Evolutionary conservation across 2,329 filamentous ascomycete genomes (phyloP), one percentile per base, ranked within the genome.

Genomic region (Colletotrichum kahawae): DNA sequence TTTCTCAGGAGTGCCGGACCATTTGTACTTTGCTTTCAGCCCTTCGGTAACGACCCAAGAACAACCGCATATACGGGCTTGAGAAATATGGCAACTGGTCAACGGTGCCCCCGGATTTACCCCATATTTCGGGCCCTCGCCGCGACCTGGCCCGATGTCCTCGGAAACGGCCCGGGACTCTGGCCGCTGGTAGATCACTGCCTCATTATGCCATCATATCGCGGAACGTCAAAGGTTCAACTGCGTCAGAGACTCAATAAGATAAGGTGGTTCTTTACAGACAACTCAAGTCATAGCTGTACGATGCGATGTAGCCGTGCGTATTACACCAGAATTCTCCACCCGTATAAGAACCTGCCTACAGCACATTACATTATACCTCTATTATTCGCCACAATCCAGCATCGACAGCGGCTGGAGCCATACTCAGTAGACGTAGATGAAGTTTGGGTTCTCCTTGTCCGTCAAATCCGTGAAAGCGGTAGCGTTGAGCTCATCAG

Each of bases 391-490:
- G 13, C 2, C 21, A 16, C 13, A 57, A 16, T 12, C 24, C 12
- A 13, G 21, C 13, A 57, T 27, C 12, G 3, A 7, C 29, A 0
- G 54, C 21, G 54, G 0, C 4, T 48, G 43, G 43, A 48, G 43
- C 54, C n/a, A 13, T 14, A 16, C 33, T n/a, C 66, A 86, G 59
- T 86, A 86, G 3, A 86, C 82, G 48, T 86, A 85, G 13, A 80
- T 80, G 77, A 86, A 86, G 59, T 85, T 84, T 1, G 83, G 84
- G 36, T 87, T 87, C 79, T 87, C 83, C 75, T 81, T 82, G 70
- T 87, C 85, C 31, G 85, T 86, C 80, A 87, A 77, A 27, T 87
- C 85, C 3, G 76, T 81, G 57, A 87, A 87, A 0, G 84, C 85
- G 2, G 85, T 87, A 14, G 78, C 80, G 33, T 85, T 86, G 16